Evolutionary conservation across 176 grass and related monocot species (phyloP).

Genomic region (Oryza officinalis): DNA sequence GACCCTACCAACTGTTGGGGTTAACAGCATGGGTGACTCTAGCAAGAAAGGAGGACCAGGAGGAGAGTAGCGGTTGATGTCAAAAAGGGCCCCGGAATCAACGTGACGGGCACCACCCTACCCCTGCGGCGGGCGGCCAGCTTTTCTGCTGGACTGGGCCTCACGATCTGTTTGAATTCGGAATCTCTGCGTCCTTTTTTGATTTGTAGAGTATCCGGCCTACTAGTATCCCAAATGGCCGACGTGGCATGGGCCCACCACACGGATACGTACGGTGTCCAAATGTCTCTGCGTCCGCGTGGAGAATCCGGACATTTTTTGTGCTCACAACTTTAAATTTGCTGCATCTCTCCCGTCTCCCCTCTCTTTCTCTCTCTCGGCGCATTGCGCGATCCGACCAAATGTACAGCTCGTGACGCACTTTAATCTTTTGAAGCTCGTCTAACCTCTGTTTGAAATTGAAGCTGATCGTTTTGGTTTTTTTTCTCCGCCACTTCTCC

Average conservation of each 20-base stretch:
- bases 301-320: not conserved
- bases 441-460: no score
- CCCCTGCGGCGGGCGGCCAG: conserved; percentile 12
- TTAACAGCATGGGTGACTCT: not conserved
- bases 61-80: not conserved
- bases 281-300: not conserved
- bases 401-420: no score
- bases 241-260: not conserved
- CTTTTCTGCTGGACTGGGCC: conserved; percentile 44
- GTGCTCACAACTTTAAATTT: not conserved
- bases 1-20: no score
- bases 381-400: no score
- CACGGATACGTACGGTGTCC: not conserved
- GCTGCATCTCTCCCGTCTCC: not conserved
- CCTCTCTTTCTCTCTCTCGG: no score
- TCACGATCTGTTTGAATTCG: not conserved
- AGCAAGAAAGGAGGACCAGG: not conserved
- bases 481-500: no score
- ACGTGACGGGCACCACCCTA: conserved; percentile 57
- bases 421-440: no score
- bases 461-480: no score
- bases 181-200: conserved; percentile 40
- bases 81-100: conserved; percentile 12
- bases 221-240: no score
- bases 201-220: not conserved